phyloP scores from a whole-genome alignment of 2,329 filamentous ascomycete species.

The Cercospora sp. region DNA sequence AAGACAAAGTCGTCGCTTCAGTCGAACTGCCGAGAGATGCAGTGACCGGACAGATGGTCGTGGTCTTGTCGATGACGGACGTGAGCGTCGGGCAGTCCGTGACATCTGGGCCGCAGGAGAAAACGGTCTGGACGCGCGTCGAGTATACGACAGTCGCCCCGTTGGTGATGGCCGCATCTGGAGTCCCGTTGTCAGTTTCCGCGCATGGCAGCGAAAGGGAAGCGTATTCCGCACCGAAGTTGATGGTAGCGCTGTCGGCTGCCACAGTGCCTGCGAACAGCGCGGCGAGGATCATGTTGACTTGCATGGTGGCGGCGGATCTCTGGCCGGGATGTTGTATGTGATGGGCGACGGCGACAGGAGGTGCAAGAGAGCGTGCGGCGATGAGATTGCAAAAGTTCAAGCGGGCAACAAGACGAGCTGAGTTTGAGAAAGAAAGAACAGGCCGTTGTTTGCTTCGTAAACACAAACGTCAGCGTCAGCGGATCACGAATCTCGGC shows the following conservation, averaged over 20 bases:
- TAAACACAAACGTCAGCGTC: background rate
- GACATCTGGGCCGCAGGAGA: conserved; percentile 43
- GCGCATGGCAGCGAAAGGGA: background rate
- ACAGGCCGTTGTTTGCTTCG: background rate
- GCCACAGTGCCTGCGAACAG: conserved; percentile 9
- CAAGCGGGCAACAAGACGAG: background rate
- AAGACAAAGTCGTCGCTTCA: background rate
- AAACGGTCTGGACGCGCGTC: conserved; percentile 48
- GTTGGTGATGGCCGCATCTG: conserved; percentile 37
- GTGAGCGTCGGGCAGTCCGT: conserved; percentile 46
- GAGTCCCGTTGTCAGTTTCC: background rate
- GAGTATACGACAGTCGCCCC: conserved; percentile 45
- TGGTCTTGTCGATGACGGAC: conserved; percentile 44
- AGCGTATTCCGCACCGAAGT: background rate
- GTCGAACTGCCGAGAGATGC: conserved; percentile 16
- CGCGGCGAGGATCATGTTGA: conserved; percentile 15
- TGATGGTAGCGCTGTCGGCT: conserved; percentile 2
- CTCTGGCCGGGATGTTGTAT: background rate
- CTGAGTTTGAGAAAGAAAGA: background rate
- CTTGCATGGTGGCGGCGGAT: conserved; percentile 16
- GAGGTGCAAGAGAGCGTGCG: background rate
- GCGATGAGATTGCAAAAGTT: background rate
- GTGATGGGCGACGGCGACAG: background rate
- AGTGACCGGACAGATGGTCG: conserved; percentile 48
- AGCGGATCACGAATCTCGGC: background rate